Evolutionary conservation across 208 protist genomes (phyloP), one percentile per base, ranked within the genome.

Genomic region (Leishmania gerbilli): DNA sequence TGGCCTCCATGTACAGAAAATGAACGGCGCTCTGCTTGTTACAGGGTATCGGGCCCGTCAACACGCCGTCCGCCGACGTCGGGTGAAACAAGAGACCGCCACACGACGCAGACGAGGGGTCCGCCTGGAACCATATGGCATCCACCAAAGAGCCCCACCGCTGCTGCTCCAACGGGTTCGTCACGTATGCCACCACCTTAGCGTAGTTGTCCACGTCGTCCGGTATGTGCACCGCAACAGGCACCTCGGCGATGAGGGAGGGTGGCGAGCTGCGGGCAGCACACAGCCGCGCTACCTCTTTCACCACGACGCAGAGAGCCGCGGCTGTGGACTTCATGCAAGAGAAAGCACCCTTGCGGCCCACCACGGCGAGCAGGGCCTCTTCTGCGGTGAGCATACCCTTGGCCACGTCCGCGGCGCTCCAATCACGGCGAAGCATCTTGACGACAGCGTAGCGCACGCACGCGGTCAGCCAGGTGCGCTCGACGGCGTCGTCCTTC

Each of bases 51-150:
- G 81, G 72, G 1, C 62, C 58, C 31, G 45, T 6, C 31, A 47
- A 40, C 2, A 65, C 31, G 49, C 82, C 82, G 27, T 85, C 71
- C 49, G 31, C n/a, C 19, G 81, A 40, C 2, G 77, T 83, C 9
- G 78, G 34, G 0, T 71, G 76, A 71, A 88, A 76, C 40, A 95
- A 74, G 55, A 95, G 81, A 8, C 89, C 92, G 74, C 93, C 90
- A 55, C 79, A 88, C 3, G 91, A 74, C 37, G 82, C 74, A 51
- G 79, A 76, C 11, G 88, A 88, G 0, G 91, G 89, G 71, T 95
- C 93, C 9, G 77, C 80, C 79, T 96, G 93, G 53, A 94, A 86
- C 93, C 90, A 95, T 34, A 97, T 42, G 58, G 92, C 93, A 74
- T 95, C 93, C 80, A 92, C 77, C 31, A 97, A 45, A 31, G 83